Evolutionary conservation across 768 basidiomycete species (phyloP).

Genomic region (Leccinellum rugosiceps): DNA sequence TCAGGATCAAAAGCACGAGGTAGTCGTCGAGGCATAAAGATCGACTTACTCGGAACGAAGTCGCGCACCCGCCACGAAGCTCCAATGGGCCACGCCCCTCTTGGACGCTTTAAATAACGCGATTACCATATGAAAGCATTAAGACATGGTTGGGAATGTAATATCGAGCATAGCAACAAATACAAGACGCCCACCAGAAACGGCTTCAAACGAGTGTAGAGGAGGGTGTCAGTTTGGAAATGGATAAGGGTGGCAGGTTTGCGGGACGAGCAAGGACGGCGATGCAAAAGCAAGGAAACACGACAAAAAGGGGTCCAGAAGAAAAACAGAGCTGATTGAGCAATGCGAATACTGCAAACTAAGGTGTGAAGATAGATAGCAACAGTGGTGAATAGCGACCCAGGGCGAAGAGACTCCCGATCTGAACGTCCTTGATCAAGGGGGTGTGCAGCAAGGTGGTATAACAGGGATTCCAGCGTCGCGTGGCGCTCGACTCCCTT

Average conservation of each 20-base stretch:
- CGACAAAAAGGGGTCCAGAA: constrained; percentile 22
- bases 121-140: constrained; percentile 37
- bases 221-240: constrained; percentile 25
- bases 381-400: constrained; percentile 17
- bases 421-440: constrained; percentile 14
- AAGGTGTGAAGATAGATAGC: constrained; percentile 26
- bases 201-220: constrained; percentile 28
- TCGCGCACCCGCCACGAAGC: neutral
- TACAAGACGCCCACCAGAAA: constrained; percentile 31
- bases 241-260: constrained; percentile 13
- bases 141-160: constrained; percentile 32
- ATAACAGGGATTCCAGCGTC: constrained; percentile 15
- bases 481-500: constrained; percentile 15
- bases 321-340: constrained; percentile 19
- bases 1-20: constrained; percentile 3
- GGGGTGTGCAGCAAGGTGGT: constrained; percentile 10
- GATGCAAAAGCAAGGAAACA: constrained; percentile 21
- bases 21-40: neutral
- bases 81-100: constrained; percentile 9
- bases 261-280: constrained; percentile 22
- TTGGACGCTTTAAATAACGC: constrained; percentile 23
- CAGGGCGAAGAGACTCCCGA: constrained; percentile 20
- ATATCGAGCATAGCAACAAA: constrained; percentile 34
- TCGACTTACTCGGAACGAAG: constrained; percentile 11
- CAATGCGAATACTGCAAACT: constrained; percentile 25